Base-by-base conservation (phyloP, 768 basidiomycete genomes). In the Sutorius australiensis region DNA sequence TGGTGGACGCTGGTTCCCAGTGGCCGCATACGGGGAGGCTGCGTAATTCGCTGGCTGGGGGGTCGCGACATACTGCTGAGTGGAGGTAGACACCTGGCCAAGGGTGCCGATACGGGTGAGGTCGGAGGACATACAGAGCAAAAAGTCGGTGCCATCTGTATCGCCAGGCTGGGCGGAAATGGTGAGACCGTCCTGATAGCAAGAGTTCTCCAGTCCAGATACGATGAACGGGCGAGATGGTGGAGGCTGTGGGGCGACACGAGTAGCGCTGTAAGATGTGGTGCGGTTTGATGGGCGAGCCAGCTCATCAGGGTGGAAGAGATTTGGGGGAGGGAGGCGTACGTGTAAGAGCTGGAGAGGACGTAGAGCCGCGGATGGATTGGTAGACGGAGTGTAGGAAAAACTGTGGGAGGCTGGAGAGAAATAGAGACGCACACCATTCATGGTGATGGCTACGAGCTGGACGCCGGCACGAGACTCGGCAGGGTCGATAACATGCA, bases 391-490 rank as follows among this genome's bases (percentile, higher is more conserved):
- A 27, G 73, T 71, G 55, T 78, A 81, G 40, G 78, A 72, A 66
- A 82, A 85, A 21, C 73, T 72, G 46, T 72, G 70, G 0, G 72
- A 62, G 4, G 79, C 73, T 3, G 86, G 79, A 2, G 80, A 80
- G 65, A 97, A 92, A 74, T 91, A 98, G 1, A 95, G 75, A 46
- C 95, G 84, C 3, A 88, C 81, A 12, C 91, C 94, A 47, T 86
- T 93, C 28, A 78, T 75, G 21, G 93, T 92, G 43, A 95, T 72
- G 2, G 87, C 92, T 45, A 97, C 75, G 10, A 98, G 77, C 52
- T 91, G 89, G 12, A 89, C 72, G 13, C 81, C 82, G 24, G 79
- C 72, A 14, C 82, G 84, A 27, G 89, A 86, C 66, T 91, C 89
- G 12, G 76, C 69, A 10, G 77, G 77, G 37, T 81, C 77, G 34